Evolutionary conservation across 176 grass and related monocot species (phyloP), one percentile per base, ranked within the genome.

Genomic region (Aegilops bicornis): DNA sequence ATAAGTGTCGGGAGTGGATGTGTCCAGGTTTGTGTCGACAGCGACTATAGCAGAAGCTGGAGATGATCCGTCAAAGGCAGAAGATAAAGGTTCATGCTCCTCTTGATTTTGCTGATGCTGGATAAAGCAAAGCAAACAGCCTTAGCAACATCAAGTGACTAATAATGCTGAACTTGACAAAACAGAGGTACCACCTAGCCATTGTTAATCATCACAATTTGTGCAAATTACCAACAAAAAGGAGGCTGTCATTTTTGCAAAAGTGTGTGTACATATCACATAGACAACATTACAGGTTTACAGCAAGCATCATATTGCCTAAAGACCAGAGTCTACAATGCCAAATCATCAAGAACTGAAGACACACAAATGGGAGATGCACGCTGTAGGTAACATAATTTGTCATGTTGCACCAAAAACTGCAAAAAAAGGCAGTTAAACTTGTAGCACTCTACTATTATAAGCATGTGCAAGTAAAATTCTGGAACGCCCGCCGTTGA

Each of bases 1-100:
- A 81, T 92, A 96, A 36, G 92, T 94, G 22, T 98, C 97, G 62
- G 92, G 94, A 70, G 87, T 98, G 19, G 90, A 96, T 73, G 89
- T 92, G 69, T 95, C 90, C 52, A 92, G 82, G 82, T 96, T 91
- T 81, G 92, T 92, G 75, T 94, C 81, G 40, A 95, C 86, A 4
- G 84, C 83, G 69, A 95, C 81, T 69, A 90, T 89, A 73, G 86
- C 86, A 64, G 91, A 93, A 66, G 79, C 85, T 25, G 87, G 58
- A 87, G 90, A 92, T 47, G 92, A 90, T 36, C 84, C 92, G 63
- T 86, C 91, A 80, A 89, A 88, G 54, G 86, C 86, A 50, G 91
- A 91, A 73, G 96, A 94, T 29, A 95, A 79, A 24, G 90, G 90
- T 64, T 83, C 96, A 86, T 91, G 86, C 79, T 94, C 96, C 79